Evolutionary conservation across 106 monocot species (phyloP), one percentile per base, ranked within the genome.

Genomic region (Dendrobium nobile): DNA sequence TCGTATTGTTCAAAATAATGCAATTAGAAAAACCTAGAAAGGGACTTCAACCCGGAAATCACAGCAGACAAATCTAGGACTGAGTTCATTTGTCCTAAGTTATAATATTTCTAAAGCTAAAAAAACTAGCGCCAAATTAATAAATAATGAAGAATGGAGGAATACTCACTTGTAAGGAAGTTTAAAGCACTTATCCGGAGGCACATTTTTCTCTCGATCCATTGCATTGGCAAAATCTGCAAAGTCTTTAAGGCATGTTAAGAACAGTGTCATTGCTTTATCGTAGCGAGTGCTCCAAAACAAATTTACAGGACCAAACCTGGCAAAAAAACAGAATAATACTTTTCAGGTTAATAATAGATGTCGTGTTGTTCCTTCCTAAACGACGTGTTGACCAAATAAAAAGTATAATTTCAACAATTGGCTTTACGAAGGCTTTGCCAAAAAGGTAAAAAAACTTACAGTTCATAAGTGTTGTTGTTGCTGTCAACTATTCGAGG

Each of bases 271-370:
- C 99, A 95, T 99, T 78, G 93, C 99, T 82, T 91, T 99, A 84
- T 99, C 95, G 84, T 95, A 99, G 33, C 91, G 85, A 61, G 95
- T 95, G 83, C 99, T 99, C 99, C 99, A 99, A 80, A 99, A 99
- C 59, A 99, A 85, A 83, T 95, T 99, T 51, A 99, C 95, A 51
- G 99, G 99, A 41, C 99, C 99, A 91, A 91, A 95, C 85, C 99
- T 99, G 90, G 79, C 81, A 80, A 73, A 17, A 43, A 79, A 78
- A 82, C 45, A 37, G n/a, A 41, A 43, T 4, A 11, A 74, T 20
- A 19, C 74, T 74, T 5, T 19, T 77, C 77, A 79, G 44, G 58
- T 78, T 73, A 43, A 73, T 73, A 58, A 47, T 9, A 20, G n/a
- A 61, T 13, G 15, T 51, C 1, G 10, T 13, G 3, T 51, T 51